Evolutionary conservation across 768 basidiomycete genomes (phyloP).

Genomic region (Hygrocybe punicea): DNA sequence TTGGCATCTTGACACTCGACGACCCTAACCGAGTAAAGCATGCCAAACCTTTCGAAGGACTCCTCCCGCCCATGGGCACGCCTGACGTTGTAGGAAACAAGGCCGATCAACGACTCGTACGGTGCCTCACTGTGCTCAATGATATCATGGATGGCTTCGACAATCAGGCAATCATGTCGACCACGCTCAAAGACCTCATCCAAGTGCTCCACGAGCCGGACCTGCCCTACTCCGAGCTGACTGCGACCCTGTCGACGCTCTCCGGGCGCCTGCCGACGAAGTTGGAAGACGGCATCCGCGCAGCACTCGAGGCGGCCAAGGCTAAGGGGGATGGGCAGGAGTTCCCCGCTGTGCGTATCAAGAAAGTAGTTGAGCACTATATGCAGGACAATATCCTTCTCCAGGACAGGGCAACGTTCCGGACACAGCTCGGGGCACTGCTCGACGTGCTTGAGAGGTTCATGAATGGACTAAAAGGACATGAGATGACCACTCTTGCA

Average conservation of each 20-base stretch:
- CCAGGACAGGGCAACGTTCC: conserved; percentile 79
- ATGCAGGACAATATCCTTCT: conserved; percentile 75
- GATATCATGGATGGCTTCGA: conserved; percentile 97
- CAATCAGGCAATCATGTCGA: conserved; percentile 86
- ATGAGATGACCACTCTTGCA: conserved; percentile 79
- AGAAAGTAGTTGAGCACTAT: conserved; percentile 83
- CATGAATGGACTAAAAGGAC: conserved; percentile 75
- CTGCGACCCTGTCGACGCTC: conserved; percentile 78
- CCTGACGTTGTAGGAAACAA: conserved; percentile 86
- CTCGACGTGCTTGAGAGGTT: conserved; percentile 78
- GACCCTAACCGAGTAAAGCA: conserved; percentile 96
- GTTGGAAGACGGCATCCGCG: conserved; percentile 82
- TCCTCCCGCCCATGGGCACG: conserved; percentile 81
- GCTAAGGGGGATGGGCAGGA: conserved; percentile 71
- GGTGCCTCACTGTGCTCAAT: conserved; percentile 70
- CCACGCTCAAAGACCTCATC: conserved; percentile 84
- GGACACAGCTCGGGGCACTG: conserved; percentile 64
- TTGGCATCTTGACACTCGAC: conserved; percentile 94
- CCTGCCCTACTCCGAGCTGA: conserved; percentile 84
- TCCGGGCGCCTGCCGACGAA: conserved; percentile 91
- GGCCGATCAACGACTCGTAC: conserved; percentile 79
- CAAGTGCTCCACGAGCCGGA: conserved; percentile 78
- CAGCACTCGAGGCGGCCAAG: conserved; percentile 72
- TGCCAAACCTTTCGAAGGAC: conserved; percentile 96
- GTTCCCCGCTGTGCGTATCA: conserved; percentile 85